Conservation (phyloP, 2,329 filamentous ascomycete species). For the Orbilia ellipsospora region DNA sequence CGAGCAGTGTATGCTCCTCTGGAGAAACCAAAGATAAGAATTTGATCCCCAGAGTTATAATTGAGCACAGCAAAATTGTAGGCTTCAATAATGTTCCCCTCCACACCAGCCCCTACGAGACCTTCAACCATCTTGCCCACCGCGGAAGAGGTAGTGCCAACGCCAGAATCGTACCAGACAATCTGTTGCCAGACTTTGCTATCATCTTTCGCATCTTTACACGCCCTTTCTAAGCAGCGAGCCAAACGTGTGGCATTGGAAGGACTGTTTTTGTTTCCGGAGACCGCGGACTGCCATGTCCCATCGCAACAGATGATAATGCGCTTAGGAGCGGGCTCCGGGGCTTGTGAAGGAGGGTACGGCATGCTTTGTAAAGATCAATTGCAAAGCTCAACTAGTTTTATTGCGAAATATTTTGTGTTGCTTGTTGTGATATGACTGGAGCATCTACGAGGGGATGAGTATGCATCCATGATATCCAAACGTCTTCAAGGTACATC, state of each 20-base stretch:
- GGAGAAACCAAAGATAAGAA: conserved; percentile 68
- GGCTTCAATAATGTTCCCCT: conserved; percentile 69
- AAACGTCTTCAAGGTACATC: no score
- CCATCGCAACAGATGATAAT: conserved; percentile 58
- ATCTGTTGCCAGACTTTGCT: conserved; percentile 60
- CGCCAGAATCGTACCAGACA: conserved; percentile 72
- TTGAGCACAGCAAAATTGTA: conserved; percentile 73
- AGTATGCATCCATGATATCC: no score
- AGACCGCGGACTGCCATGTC: conserved; percentile 57
- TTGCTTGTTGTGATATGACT: no score
- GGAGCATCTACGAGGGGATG: no score
- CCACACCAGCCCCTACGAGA: conserved; percentile 51
- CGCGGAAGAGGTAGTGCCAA: conserved; percentile 63
- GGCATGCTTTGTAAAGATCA: no score
- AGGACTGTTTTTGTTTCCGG: conserved; percentile 53
- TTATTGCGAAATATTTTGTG: no score
- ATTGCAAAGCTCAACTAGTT: no score
- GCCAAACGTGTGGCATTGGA: conserved; percentile 66
- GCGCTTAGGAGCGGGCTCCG: conserved; percentile 34
- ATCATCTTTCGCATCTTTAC: conserved; percentile 2
- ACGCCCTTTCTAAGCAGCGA: neutral
- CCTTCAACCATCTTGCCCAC: conserved; percentile 24
- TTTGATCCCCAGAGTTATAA: conserved; percentile 70
- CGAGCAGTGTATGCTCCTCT: conserved; percentile 71
- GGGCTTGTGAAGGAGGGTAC: no score